A percentile compares a stretch with the other conserved stretches of the same genome.
These are phyloP conservation scores for Vitis hybrid DNA, from an alignment of 177 flowering plant species.

Conservation along the genomic window DNA sequence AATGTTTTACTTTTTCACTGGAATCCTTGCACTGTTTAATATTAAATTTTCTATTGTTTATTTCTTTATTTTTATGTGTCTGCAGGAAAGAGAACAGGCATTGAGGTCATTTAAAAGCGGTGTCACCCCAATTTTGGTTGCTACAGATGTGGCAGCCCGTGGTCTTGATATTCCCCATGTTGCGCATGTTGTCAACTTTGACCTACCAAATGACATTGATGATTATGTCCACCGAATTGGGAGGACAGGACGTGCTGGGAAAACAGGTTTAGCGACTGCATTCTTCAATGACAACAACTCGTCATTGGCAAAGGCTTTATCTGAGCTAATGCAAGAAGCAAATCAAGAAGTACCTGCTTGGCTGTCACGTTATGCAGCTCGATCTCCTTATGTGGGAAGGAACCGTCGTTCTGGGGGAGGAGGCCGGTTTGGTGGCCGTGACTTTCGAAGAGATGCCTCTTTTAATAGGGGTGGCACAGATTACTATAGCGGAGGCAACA, in stretches of 20 bases:
- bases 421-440: slow-evolving; percentile 64
- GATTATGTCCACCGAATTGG: slow-evolving; percentile 78
- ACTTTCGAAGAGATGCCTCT: slow-evolving; percentile 46
- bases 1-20: neutral
- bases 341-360: slow-evolving; percentile 73
- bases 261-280: slow-evolving; percentile 66
- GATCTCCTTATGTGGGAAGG: slow-evolving; percentile 41
- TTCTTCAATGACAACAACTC: slow-evolving; percentile 64
- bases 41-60: neutral
- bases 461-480: slow-evolving; percentile 26
- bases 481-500: slow-evolving; percentile 34
- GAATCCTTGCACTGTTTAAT: neutral
- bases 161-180: slow-evolving; percentile 74
- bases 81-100: slow-evolving; percentile 70
- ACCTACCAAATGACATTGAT: slow-evolving; percentile 70
- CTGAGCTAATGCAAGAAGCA: slow-evolving; percentile 69
- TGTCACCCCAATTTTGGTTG: slow-evolving; percentile 62
- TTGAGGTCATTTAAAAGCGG: slow-evolving; percentile 68
- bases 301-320: slow-evolving; percentile 49
- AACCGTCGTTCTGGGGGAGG: slow-evolving; percentile 51
- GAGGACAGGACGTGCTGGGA: slow-evolving; percentile 73
- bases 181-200: slow-evolving; percentile 68
- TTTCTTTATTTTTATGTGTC: neutral
- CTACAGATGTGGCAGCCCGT: slow-evolving; percentile 80
- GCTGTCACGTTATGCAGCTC: slow-evolving; percentile 53